Conservation (phyloP, 306 rosid genomes). For the Hippophae rhamnoides region DNA sequence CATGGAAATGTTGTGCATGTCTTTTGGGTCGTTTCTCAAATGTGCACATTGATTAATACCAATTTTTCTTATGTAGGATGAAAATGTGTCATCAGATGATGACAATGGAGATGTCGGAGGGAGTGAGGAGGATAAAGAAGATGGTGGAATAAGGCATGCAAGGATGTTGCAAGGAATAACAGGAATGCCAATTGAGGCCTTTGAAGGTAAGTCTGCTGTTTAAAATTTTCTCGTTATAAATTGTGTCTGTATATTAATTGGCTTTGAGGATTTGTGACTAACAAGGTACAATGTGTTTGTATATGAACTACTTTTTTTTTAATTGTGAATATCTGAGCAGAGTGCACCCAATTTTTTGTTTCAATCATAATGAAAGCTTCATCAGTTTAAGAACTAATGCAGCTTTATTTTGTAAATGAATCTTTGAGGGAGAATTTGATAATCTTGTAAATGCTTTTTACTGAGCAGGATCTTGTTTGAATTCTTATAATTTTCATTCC, state of each 20-base stretch:
- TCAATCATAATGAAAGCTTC: too few relatives aligned
- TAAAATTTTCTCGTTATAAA: not conserved
- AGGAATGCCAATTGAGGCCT: conserved; percentile 52
- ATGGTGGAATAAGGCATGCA: conserved; percentile 43
- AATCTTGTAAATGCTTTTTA: too few relatives aligned
- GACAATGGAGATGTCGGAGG: conserved; percentile 27
- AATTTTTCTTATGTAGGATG: conserved; percentile 46
- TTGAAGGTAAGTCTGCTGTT: conserved; percentile 37
- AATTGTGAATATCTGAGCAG: too few relatives aligned
- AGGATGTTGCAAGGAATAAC: conserved; percentile 59
- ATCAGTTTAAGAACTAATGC: too few relatives aligned
- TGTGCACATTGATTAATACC: not conserved
- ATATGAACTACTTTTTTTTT: too few relatives aligned
- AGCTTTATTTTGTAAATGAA: too few relatives aligned
- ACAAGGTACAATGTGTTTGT: not conserved
- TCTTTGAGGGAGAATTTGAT: too few relatives aligned
- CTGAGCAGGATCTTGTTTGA: too few relatives aligned
- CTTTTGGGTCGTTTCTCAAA: conserved; percentile 1
- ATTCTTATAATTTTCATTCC: too few relatives aligned
- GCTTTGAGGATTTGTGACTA: not conserved
- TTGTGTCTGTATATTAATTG: not conserved
- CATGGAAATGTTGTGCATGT: not conserved
- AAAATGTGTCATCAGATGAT: conserved; percentile 68
- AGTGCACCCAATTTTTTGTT: too few relatives aligned
- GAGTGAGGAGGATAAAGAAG: conserved; percentile 28